Percentiles rank a stretch among this genome's conserved stretches.
Evolutionary conservation across 148 eudicot species (phyloP).

Genomic region (Gaultheria prostrata): DNA sequence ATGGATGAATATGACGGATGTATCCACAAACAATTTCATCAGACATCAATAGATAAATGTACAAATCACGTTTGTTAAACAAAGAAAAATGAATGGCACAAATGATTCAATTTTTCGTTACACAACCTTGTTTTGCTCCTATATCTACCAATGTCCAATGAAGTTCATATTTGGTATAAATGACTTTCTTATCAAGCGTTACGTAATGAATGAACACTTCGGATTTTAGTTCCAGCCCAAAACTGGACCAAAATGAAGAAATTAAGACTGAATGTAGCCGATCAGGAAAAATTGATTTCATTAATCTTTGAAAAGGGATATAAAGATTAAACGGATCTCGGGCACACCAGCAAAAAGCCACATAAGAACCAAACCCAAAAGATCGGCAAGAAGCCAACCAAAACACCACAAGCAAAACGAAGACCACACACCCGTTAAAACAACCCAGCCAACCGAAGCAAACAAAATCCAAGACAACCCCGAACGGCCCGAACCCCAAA

Average conservation of each 20-base stretch:
- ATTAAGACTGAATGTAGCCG: neutral
- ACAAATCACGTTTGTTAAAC: too few relatives aligned
- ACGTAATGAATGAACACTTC: neutral
- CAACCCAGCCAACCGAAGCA: too few relatives aligned
- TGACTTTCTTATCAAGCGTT: neutral
- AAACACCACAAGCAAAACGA: too few relatives aligned
- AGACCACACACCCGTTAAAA: too few relatives aligned
- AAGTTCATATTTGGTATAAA: neutral
- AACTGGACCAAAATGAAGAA: neutral
- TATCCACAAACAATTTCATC: neutral
- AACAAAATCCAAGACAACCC: too few relatives aligned
- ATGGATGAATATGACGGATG: neutral
- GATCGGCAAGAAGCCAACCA: too few relatives aligned
- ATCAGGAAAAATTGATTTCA: too few relatives aligned
- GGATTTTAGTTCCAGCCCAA: neutral
- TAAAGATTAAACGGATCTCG: too few relatives aligned
- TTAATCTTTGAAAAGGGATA: too few relatives aligned
- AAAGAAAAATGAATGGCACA: neutral
- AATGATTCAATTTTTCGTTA: neutral
- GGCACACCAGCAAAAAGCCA: too few relatives aligned
- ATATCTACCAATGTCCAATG: neutral
- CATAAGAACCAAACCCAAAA: too few relatives aligned
- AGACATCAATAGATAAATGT: neutral
- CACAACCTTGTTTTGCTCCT: neutral
- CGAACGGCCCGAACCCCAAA: too few relatives aligned